Percentiles rank a stretch among this genome's conserved stretches.
Evolutionary conservation across 75 land plant genomes (phyloP).

Genomic region (Sequoiadendron giganteum): DNA sequence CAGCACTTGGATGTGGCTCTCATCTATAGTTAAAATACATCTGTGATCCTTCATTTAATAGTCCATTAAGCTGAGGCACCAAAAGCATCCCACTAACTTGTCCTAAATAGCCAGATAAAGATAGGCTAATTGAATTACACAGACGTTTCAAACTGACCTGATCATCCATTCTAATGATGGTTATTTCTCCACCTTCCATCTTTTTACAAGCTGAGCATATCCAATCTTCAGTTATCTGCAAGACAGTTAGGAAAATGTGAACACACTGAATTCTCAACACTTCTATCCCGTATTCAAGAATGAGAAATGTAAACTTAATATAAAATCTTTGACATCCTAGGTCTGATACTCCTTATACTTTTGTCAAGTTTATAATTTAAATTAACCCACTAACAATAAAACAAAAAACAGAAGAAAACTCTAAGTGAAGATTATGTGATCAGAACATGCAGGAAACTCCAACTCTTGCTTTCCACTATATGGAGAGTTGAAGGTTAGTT

Average conservation of each 20-base stretch:
- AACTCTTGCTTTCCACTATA: neutral
- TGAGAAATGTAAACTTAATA: neutral
- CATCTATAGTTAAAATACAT: neutral
- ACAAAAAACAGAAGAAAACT: no score
- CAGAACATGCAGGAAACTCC: neutral
- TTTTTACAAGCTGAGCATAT: constrained; percentile 34
- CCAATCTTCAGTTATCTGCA: constrained; percentile 41
- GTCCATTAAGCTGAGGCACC: neutral
- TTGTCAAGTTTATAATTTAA: neutral
- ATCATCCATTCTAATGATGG: constrained; percentile 44
- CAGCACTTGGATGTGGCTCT: constrained; percentile 22
- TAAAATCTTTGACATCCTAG: neutral
- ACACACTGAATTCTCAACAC: neutral
- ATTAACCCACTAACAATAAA: neutral
- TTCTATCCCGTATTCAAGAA: neutral
- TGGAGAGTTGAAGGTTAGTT: neutral
- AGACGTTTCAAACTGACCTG: constrained; percentile 41
- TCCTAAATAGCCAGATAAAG: neutral
- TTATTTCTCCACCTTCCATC: constrained; percentile 35
- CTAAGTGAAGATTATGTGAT: no score
- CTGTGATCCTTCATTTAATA: neutral
- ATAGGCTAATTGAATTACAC: neutral
- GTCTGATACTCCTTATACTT: neutral
- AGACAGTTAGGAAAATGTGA: constrained; percentile 10
- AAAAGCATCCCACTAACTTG: neutral